Base-by-base conservation (phyloP, 2,329 filamentous ascomycete species). In the Penicillium decumbens region DNA sequence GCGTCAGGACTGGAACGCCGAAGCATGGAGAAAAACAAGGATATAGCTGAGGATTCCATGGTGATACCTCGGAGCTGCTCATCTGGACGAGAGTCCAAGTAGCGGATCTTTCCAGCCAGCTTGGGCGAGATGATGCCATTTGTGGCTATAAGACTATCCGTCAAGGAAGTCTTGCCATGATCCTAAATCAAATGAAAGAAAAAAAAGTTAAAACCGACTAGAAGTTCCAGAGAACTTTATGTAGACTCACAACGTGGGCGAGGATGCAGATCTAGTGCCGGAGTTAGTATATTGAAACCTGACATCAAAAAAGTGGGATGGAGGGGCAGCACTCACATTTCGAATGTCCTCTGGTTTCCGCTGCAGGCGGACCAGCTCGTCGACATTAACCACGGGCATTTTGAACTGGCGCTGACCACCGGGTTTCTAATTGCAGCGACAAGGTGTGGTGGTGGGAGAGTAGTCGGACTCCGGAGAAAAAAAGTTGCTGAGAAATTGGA, bases 41-140 rank as follows among this genome's bases (percentile, higher is more conserved):
- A 97, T 57, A 98, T 98, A 54, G 93, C 93, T 5, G 92, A 97
- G 0, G 93, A 97, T 71, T 98, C 93, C 93, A 98, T 98, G n/a
- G 93, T 98, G 66, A 98, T 98, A 49, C 93, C 93, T 57, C 93
- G 86, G 13, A 88, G 81, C 73, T 98, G 93, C 71, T 98, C 93
- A 72, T 98, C 93, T 1, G 92, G 92, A 38, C 93, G 80, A 20
- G 93, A 97, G 74, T 98, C 93, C 51, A 98, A 83, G 66, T 97
- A 98, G 59, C 93, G 87, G 72, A 98, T 95, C 78, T 97, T 97
- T 70, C 93, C 93, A 49, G 93, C 93, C 65, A 97, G 80, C 69
- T 97, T 97, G 48, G 92, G 89, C 27, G 93, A 97, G 66, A 98
- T 98, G 75, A 98, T 97, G 75, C 93, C 93, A 80, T 98, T 98